These are phyloP conservation scores for Globisporangium paroecandrum DNA, from an alignment of 352 stramenopile species.

Conservation along the genomic window DNA sequence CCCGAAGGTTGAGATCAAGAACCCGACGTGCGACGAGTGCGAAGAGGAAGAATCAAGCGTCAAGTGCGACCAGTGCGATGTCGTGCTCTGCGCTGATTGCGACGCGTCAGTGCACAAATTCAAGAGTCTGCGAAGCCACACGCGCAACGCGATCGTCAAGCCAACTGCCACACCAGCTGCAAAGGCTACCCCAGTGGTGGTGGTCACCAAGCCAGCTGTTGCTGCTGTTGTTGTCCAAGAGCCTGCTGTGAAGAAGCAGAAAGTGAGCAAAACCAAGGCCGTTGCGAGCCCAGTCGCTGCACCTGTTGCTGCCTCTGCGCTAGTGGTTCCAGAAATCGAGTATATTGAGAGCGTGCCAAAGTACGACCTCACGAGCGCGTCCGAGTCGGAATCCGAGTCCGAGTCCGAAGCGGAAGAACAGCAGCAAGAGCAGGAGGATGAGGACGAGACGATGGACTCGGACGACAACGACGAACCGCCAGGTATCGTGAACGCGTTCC, in stretches of 20 bases:
- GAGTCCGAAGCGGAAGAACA: slow-evolving; percentile 22
- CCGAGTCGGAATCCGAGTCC: slow-evolving; percentile 28
- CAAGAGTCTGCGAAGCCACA: slow-evolving; percentile 61
- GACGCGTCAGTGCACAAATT: slow-evolving; percentile 69
- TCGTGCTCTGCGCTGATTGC: slow-evolving; percentile 49
- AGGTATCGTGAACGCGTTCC: background rate
- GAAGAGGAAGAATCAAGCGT: slow-evolving; percentile 36
- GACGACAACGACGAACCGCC: slow-evolving; percentile 7
- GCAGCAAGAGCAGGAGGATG: slow-evolving; percentile 7
- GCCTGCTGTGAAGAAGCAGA: slow-evolving; percentile 22
- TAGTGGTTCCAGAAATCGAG: background rate
- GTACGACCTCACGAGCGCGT: slow-evolving; percentile 56
- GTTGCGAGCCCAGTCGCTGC: background rate
- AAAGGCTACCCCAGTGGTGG: background rate
- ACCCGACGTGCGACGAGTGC: slow-evolving; percentile 50
- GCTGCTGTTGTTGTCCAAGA: slow-evolving; percentile 11
- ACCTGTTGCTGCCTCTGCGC: background rate
- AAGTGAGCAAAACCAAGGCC: slow-evolving; percentile 4
- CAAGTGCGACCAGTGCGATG: slow-evolving; percentile 54
- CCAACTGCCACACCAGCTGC: background rate
- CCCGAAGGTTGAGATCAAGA: slow-evolving; percentile 10
- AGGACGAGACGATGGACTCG: slow-evolving; percentile 4
- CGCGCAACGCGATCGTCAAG: slow-evolving; percentile 22
- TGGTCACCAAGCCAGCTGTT: background rate
- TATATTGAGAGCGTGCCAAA: slow-evolving; percentile 63